Conservation (phyloP, 2,329 filamentous ascomycete species). For the Paecilomyces fulvus region DNA sequence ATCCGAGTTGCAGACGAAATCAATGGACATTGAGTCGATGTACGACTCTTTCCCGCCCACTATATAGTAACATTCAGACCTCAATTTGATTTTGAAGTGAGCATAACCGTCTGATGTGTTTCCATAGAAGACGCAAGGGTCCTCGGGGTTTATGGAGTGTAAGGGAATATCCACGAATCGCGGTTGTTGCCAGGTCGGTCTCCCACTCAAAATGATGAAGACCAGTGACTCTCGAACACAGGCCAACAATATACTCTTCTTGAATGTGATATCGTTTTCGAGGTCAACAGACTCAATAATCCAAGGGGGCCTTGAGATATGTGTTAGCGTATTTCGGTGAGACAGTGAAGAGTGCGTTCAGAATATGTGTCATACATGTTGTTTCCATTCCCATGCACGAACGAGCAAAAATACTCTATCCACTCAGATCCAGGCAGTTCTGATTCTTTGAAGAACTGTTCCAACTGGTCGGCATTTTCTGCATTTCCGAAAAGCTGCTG, state of each 20-base stretch:
- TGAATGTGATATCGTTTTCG: background rate
- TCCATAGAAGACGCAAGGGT: background rate
- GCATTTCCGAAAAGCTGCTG: constrained; percentile 3
- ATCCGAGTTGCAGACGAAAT: constrained; percentile 5
- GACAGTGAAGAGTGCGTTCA: background rate
- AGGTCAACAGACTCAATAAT: background rate
- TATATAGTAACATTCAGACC: background rate
- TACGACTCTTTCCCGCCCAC: constrained; percentile 6
- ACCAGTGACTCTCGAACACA: background rate
- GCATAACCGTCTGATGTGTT: background rate
- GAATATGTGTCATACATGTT: background rate
- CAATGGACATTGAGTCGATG: constrained; percentile 1
- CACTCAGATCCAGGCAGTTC: background rate
- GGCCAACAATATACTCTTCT: background rate
- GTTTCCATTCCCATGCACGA: background rate
- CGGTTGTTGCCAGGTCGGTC: background rate
- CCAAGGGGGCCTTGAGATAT: background rate
- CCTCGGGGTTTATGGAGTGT: background rate
- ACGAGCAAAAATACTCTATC: background rate
- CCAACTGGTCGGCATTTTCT: constrained; percentile 2
- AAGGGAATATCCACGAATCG: background rate
- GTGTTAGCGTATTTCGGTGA: background rate
- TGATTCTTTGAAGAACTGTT: constrained; percentile 2
- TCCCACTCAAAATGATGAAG: background rate
- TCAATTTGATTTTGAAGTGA: constrained; percentile 2